Conservation (phyloP, 2,329 filamentous ascomycete species). For the Mycosphaerella sp. region DNA sequence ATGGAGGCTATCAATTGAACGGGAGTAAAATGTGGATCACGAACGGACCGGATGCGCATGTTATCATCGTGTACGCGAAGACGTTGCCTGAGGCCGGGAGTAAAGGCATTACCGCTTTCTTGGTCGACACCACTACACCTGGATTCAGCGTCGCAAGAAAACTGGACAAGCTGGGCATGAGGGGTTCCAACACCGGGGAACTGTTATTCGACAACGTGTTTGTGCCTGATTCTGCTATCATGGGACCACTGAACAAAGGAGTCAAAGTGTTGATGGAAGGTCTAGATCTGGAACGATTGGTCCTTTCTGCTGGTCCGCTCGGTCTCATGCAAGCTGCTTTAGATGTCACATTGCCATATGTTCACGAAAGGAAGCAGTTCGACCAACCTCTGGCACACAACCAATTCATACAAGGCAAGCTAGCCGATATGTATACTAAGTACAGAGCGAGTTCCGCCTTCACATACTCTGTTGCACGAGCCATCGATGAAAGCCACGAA, state of each 20-base stretch:
- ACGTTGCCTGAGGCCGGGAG: constrained; percentile 72
- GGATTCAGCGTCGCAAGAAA: constrained; percentile 87
- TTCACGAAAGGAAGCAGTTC: constrained; percentile 86
- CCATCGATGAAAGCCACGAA: constrained; percentile 60
- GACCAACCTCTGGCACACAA: constrained; percentile 80
- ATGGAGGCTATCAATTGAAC: constrained; percentile 79
- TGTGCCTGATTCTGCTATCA: constrained; percentile 72
- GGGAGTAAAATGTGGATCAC: constrained; percentile 99
- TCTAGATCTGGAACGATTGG: constrained; percentile 85
- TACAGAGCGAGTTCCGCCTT: constrained; percentile 77
- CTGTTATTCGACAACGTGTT: constrained; percentile 87
- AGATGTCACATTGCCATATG: constrained; percentile 80
- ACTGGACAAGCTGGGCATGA: constrained; percentile 97
- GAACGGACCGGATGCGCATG: constrained; percentile 88
- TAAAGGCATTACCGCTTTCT: constrained; percentile 92
- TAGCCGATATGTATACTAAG: constrained; percentile 98
- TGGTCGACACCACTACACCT: constrained; percentile 65
- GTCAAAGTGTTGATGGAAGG: constrained; percentile 94
- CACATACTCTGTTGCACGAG: constrained; percentile 74
- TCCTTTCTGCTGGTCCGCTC: constrained; percentile 82
- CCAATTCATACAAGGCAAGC: constrained; percentile 85
- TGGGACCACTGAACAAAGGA: constrained; percentile 74
- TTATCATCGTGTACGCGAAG: constrained; percentile 95
- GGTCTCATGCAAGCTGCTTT: constrained; percentile 91
- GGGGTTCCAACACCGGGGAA: constrained; percentile 93